Percentiles rank a stretch among this genome's conserved stretches.
phyloP scores from a whole-genome alignment of 2,329 filamentous ascomycete species.

The Aaosphaeria arxii region DNA sequence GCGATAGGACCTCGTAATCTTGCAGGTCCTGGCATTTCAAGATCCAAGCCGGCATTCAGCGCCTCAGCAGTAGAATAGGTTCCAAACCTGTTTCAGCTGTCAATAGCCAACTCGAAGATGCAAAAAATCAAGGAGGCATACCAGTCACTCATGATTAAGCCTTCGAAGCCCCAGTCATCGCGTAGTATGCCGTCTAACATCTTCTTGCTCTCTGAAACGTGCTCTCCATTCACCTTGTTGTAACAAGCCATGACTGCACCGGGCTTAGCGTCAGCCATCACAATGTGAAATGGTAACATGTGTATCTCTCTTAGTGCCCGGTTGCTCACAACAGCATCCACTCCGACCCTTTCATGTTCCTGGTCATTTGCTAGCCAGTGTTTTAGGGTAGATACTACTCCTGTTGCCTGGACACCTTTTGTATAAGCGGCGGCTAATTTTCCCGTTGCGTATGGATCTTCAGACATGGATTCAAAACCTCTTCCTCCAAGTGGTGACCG shows the following conservation, averaged over 20 bases:
- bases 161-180: not conserved
- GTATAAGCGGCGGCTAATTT: not conserved
- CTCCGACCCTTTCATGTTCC: not conserved
- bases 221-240: not conserved
- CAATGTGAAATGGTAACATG: not conserved
- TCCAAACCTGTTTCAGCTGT: not conserved
- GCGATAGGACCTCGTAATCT: not conserved
- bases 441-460: slow-evolving; percentile 49
- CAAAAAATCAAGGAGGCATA: not conserved
- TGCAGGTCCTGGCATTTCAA: not conserved
- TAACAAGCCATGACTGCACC: not conserved
- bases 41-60: not conserved
- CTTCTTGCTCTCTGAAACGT: not conserved
- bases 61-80: not conserved
- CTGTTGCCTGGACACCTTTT: not conserved
- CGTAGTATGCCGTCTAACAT: not conserved
- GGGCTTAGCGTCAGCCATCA: not conserved
- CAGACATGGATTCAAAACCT: slow-evolving; percentile 69
- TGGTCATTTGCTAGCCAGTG: not conserved
- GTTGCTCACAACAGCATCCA: not conserved
- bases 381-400: not conserved
- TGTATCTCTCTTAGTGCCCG: not conserved
- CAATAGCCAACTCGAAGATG: not conserved
- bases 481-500: slow-evolving; percentile 71
- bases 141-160: not conserved